phyloP scores from a whole-genome alignment of 2,329 filamentous ascomycete genomes.

The Apiospora malaysiana region DNA sequence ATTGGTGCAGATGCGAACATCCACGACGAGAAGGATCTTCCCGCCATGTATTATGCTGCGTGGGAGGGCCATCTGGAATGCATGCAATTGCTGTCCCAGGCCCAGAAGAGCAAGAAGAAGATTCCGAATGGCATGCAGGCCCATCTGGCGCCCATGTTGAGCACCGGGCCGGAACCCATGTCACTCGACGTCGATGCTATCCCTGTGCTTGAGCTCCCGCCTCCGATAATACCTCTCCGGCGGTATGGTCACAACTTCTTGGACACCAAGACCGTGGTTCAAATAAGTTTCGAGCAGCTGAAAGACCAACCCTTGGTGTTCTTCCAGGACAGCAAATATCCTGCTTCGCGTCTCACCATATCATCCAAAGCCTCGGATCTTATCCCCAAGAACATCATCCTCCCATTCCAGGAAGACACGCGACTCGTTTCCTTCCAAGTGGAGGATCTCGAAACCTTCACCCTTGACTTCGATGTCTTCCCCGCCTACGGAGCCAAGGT shows the following conservation, averaged over 20 bases:
- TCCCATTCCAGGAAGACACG: conserved; percentile 96
- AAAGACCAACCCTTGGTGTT: conserved; percentile 84
- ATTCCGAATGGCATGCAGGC: conserved; percentile 50
- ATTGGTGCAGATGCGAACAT: conserved; percentile 80
- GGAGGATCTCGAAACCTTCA: conserved; percentile 89
- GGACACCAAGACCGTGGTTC: conserved; percentile 95
- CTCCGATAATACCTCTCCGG: conserved; percentile 92
- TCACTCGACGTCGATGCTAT: conserved; percentile 85
- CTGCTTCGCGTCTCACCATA: conserved; percentile 91
- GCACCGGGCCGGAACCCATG: conserved; percentile 62
- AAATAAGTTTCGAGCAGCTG: conserved; percentile 84
- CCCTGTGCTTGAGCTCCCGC: conserved; percentile 87
- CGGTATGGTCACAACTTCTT: conserved; percentile 98
- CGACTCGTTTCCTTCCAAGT: conserved; percentile 94
- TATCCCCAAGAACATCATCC: conserved; percentile 92
- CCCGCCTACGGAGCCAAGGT: conserved; percentile 97
- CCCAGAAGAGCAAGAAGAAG: conserved; percentile 50
- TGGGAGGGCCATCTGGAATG: conserved; percentile 97
- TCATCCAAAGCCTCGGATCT: conserved; percentile 96
- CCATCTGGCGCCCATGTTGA: conserved; percentile 49
- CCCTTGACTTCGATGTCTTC: conserved; percentile 96
- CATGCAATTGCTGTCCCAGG: conserved; percentile 82
- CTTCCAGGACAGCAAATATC: conserved; percentile 96
- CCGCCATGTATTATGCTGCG: conserved; percentile 96
- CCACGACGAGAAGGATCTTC: conserved; percentile 88